These are phyloP conservation scores for Leucocoprinus leucothites DNA, from an alignment of 768 basidiomycete species.

Conservation along the genomic window DNA sequence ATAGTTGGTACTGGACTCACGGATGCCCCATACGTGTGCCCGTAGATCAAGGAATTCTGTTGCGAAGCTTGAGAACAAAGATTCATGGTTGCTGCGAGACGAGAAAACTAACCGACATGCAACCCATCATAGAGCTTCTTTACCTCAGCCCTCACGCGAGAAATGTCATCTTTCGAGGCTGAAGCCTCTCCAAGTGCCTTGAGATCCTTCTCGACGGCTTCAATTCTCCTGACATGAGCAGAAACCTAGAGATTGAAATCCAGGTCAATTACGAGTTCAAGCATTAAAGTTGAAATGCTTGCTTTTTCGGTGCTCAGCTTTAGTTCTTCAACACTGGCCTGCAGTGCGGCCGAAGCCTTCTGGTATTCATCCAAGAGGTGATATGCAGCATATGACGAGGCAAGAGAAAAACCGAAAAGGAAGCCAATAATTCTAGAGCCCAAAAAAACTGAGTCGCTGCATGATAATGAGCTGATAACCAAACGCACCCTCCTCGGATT, in stretches of 20 bases:
- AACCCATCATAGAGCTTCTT: constrained; percentile 87
- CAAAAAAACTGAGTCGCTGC: constrained; percentile 7
- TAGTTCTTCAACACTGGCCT: constrained; percentile 85
- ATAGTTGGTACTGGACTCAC: constrained; percentile 42
- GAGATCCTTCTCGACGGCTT: constrained; percentile 87
- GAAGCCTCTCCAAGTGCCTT: constrained; percentile 66
- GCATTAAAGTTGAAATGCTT: constrained; percentile 4
- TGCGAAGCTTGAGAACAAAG: constrained; percentile 1
- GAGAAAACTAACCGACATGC: constrained; percentile 58
- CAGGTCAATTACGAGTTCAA: neutral
- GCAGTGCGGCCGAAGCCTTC: constrained; percentile 79
- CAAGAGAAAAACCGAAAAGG: constrained; percentile 86
- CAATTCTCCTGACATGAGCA: constrained; percentile 78
- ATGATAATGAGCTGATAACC: neutral
- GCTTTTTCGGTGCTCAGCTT: constrained; percentile 84
- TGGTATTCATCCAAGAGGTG: constrained; percentile 90
- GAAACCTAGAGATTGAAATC: constrained; percentile 53
- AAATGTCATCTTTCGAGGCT: constrained; percentile 78
- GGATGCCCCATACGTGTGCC: constrained; percentile 84
- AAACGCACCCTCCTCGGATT: constrained; percentile 58
- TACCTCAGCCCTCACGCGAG: constrained; percentile 70
- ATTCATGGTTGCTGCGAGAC: neutral
- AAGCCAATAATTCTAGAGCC: constrained; percentile 71
- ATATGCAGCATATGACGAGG: constrained; percentile 84
- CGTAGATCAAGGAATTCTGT: constrained; percentile 79